Percentiles rank a stretch among this genome's conserved stretches.
These are phyloP conservation scores for Hydnomerulius pinastri DNA, from an alignment of 768 basidiomycete genomes.

Conservation along the genomic window DNA sequence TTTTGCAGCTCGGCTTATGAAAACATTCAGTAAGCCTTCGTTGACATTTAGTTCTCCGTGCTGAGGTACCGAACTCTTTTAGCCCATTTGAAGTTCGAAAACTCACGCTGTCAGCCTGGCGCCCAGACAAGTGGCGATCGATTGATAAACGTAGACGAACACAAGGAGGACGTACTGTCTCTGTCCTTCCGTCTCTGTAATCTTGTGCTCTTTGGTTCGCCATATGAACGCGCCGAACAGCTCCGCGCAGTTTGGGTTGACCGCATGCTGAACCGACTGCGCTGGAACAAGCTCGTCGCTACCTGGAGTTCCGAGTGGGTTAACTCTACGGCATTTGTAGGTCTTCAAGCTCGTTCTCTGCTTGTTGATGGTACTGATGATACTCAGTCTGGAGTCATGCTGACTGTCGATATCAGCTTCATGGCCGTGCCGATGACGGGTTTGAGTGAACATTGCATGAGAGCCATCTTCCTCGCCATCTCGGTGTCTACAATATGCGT, in stretches of 20 bases:
- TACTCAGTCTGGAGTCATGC: conserved; percentile 46
- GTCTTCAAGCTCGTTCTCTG: too few species aligned
- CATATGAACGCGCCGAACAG: conserved; percentile 21
- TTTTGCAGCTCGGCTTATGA: background rate
- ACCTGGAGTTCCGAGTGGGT: conserved; percentile 28
- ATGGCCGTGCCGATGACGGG: conserved; percentile 48
- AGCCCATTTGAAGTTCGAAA: conserved; percentile 32
- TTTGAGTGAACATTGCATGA: background rate
- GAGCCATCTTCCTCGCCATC: conserved; percentile 23
- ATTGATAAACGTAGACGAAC: conserved; percentile 19
- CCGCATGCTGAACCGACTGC: conserved; percentile 6
- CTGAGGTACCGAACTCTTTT: background rate
- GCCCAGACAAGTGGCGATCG: conserved; percentile 33
- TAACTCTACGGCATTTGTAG: conserved; percentile 42
- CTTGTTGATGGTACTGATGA: background rate
- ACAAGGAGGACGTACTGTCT: conserved; percentile 16
- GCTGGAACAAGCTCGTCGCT: conserved; percentile 25
- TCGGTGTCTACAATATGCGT: conserved; percentile 39
- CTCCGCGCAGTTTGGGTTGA: conserved; percentile 28
- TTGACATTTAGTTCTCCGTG: background rate
- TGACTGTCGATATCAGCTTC: conserved; percentile 54
- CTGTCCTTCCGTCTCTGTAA: background rate
- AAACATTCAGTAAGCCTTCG: background rate
- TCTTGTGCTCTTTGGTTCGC: conserved; percentile 28
- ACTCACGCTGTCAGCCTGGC: conserved; percentile 38